Conservation (phyloP, 805 yeast genomes). For the Ogataea pignaliae region DNA sequence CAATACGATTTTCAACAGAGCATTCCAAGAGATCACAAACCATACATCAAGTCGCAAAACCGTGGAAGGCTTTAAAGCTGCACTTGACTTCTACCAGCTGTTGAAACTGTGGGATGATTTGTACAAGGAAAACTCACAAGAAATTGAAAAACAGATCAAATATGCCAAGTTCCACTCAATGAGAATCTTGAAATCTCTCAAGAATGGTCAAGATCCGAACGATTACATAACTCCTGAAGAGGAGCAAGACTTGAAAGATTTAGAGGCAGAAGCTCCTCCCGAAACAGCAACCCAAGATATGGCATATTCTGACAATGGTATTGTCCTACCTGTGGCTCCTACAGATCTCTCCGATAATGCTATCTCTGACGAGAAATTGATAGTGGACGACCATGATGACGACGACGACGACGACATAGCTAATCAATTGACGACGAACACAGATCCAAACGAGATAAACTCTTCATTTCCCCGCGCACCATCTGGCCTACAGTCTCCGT, state of each 20-base stretch:
- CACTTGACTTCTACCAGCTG: conserved; percentile 49
- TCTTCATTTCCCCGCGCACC: conserved; percentile 12
- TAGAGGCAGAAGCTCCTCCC: conserved; percentile 3
- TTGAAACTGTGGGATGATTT: conserved; percentile 39
- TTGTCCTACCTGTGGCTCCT: conserved; percentile 11
- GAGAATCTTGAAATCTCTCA: conserved; percentile 47
- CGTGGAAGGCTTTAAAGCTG: conserved; percentile 48
- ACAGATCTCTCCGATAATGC: not conserved
- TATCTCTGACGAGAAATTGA: not conserved
- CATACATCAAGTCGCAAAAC: conserved; percentile 42
- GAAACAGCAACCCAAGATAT: not conserved
- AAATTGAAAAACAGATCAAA: conserved; percentile 38
- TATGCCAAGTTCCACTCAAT: conserved; percentile 63
- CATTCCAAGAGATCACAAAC: conserved; percentile 42
- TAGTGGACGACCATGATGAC: not conserved
- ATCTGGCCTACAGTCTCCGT: conserved; percentile 7
- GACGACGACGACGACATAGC: not conserved
- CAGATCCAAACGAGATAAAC: conserved; percentile 3
- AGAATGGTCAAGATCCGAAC: conserved; percentile 54
- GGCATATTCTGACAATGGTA: not conserved
- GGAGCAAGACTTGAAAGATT: conserved; percentile 17
- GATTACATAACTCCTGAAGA: conserved; percentile 41
- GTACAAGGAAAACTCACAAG: conserved; percentile 16
- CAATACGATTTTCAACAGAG: conserved; percentile 50
- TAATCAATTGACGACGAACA: conserved; percentile 1